These are phyloP conservation scores for Ceratobasidium sp. DNA, from an alignment of 1,284 basidiomycete species.

Conservation along the genomic window DNA sequence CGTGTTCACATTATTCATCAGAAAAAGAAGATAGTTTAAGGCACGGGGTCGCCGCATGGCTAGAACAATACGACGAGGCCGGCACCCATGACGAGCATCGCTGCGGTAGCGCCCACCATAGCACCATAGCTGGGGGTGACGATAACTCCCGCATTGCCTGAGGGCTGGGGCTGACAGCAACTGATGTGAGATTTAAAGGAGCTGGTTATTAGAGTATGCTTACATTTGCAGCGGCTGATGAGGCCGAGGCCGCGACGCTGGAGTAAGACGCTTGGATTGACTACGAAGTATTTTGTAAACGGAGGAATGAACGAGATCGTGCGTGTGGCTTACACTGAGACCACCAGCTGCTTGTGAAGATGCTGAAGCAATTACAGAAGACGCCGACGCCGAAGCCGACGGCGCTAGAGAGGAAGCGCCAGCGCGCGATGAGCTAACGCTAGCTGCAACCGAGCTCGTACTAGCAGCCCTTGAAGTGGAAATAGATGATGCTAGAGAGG, in stretches of 20 bases:
- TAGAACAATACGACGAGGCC: conserved; percentile 41
- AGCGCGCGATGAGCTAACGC: conserved; percentile 27
- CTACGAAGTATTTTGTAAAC: background rate
- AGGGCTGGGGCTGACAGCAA: conserved; percentile 8
- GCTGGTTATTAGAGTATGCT: background rate
- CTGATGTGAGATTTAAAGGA: background rate
- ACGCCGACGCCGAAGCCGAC: background rate
- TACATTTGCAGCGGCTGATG: conserved; percentile 36
- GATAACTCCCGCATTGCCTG: conserved; percentile 17
- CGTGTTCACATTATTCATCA: background rate
- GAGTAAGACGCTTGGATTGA: conserved; percentile 17
- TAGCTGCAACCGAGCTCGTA: conserved; percentile 2
- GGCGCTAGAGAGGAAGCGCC: background rate
- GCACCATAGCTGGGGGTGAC: conserved; percentile 27
- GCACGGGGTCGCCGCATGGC: background rate
- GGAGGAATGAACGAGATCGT: background rate
- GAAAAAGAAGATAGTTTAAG: background rate
- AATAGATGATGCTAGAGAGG: conserved; percentile 11
- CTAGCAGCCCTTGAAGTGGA: background rate
- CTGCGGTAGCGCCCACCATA: conserved; percentile 24
- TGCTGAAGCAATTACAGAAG: background rate
- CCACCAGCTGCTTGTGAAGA: conserved; percentile 20
- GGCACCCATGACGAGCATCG: conserved; percentile 33
- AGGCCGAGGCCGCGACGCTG: conserved; percentile 21
- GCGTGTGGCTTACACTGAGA: conserved; percentile 11